Conservation (phyloP, 148 eudicot genomes). For the Rhododendron ovatum region DNA sequence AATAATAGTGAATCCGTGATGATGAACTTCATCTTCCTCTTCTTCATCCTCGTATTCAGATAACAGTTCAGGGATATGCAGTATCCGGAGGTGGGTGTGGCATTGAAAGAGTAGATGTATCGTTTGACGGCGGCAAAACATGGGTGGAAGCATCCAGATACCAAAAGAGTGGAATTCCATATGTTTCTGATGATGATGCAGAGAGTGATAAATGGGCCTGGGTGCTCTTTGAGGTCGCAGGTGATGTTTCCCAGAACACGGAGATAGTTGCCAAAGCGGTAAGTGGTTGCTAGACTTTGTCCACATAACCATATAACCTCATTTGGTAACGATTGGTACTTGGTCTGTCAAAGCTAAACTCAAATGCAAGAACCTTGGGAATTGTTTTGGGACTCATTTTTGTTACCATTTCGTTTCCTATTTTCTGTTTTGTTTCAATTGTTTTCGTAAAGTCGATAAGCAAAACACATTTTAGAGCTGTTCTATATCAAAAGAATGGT, state of each 20-base stretch:
- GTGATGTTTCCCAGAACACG: slow-evolving; percentile 44
- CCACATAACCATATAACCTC: not conserved
- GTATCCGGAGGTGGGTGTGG: slow-evolving; percentile 94
- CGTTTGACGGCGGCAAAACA: slow-evolving; percentile 83
- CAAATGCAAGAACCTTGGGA: not conserved
- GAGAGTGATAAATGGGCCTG: slow-evolving; percentile 89
- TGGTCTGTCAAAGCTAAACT: not conserved
- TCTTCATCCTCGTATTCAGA: slow-evolving; percentile 28
- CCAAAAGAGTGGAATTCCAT: slow-evolving; percentile 62
- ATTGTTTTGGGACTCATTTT: not conserved
- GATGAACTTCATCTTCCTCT: not conserved
- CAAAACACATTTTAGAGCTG: not conserved
- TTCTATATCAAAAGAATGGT: too few species aligned
- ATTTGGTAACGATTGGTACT: not conserved
- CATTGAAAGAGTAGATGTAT: slow-evolving; percentile 86
- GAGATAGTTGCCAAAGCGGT: slow-evolving; percentile 96
- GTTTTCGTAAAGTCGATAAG: too few species aligned
- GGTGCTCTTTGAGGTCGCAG: slow-evolving; percentile 73
- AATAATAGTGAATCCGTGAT: not conserved
- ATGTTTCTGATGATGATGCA: slow-evolving; percentile 49
- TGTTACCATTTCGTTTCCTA: not conserved
- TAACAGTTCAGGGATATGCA: slow-evolving; percentile 77
- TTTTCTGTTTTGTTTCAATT: too few species aligned
- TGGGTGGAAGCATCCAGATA: slow-evolving; percentile 85
- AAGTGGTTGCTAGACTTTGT: slow-evolving; percentile 10